A percentile compares a stretch with the other conserved stretches of the same genome.
phyloP scores from a whole-genome alignment of 345 rosid species.

The Kernera saxatilis region DNA sequence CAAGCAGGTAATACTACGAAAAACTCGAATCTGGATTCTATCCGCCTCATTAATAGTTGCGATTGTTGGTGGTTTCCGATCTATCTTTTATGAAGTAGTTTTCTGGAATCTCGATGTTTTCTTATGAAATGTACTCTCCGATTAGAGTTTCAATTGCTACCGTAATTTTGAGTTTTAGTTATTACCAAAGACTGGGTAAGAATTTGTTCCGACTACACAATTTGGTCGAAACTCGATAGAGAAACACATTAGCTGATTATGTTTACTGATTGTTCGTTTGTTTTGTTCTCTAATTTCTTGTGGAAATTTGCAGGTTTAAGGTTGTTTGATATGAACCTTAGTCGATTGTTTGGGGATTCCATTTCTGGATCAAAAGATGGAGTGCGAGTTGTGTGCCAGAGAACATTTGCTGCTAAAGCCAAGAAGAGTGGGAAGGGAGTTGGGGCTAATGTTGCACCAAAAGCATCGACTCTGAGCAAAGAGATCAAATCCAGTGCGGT shows the following conservation, averaged over 20 bases:
- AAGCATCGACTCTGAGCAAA: conserved; percentile 49
- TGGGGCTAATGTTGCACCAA: conserved; percentile 50
- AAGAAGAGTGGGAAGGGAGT: conserved; percentile 59
- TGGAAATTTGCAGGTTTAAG: not conserved
- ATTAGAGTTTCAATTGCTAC: too few species aligned
- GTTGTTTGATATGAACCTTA: not conserved
- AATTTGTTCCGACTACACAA: too few species aligned
- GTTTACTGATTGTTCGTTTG: too few species aligned
- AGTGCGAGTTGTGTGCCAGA: conserved; percentile 9
- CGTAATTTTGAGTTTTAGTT: too few species aligned
- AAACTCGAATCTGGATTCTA: not conserved
- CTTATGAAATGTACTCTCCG: not conserved
- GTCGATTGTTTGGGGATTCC: not conserved
- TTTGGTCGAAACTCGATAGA: too few species aligned
- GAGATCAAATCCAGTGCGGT: conserved; percentile 62
- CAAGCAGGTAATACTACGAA: not conserved
- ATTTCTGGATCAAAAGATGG: conserved; percentile 25
- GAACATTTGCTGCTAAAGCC: conserved; percentile 51
- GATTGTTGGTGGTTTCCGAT: not conserved
- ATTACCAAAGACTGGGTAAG: too few species aligned
- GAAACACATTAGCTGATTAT: too few species aligned
- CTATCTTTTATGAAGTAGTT: not conserved
- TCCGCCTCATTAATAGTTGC: not conserved
- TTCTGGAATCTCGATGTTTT: not conserved
- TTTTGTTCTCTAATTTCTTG: not conserved